Base-by-base conservation (phyloP, 495 filamentous ascomycete genomes). In the Hyaloscypha hepaticicola region DNA sequence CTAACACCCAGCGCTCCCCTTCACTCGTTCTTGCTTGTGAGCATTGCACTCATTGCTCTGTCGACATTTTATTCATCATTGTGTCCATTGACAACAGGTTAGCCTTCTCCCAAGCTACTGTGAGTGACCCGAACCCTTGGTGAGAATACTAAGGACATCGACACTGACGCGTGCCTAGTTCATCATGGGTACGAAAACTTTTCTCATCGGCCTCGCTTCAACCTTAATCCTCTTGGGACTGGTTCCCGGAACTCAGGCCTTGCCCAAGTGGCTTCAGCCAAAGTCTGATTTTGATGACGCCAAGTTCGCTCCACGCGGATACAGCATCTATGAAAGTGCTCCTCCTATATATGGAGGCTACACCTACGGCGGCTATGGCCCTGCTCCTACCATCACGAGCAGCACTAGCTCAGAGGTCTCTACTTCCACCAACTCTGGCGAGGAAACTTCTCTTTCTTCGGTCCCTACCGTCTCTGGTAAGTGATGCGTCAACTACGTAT, bases 301-400 rank as follows among this genome's bases (percentile, higher is more conserved):
- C 27, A 25, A 45, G 12, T 67, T 66, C 26, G 56, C 67, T 22
- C 66, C 62, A 7, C 55, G 53, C 29, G 34, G 56, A 16, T 70
- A 70, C 41, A 75, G 66, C 29, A 74, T 72, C 9, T 77, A 80
- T 61, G 71, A 73, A 24, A 75, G 77, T 68, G 73, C 77, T 45
- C 69, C 71, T 55, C 58, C 70, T 28, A 67, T 66, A 5, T 80
- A 81, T 70, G 79, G 74, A 55, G 76, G 77, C 63, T 80, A 81
- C 64, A 74, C 74, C 1, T 77, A 75, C 38, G 74, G 71, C 26
- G 74, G 75, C 7, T 66, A 73, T 31, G 72, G 75, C 22, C 67
- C 71, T 22, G 59, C 62, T 16, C 71, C 72, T 11, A 73, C 72
- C 41, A 64, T 68, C 24, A 62, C 65, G 34, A 31, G 60, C 50